phyloP scores from a whole-genome alignment of 176 grass and related monocot genomes.

The Triticum aestivum region DNA sequence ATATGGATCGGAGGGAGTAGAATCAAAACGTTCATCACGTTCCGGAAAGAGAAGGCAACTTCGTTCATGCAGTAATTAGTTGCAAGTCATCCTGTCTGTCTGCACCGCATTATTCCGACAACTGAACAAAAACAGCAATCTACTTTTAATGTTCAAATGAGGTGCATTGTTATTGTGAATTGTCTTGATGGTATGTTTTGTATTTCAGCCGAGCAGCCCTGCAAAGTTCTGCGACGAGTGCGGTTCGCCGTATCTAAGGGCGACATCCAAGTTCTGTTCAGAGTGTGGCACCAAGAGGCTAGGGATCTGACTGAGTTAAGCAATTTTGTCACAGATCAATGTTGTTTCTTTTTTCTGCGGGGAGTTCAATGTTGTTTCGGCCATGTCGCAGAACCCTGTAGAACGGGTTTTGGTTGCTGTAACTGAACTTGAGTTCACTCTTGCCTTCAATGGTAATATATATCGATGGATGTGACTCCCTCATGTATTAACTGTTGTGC shows the following conservation, averaged over 20 bases:
- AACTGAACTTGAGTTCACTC: no score
- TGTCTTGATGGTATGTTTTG: conserved; percentile 8
- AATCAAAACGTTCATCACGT: neutral
- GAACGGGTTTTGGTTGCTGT: no score
- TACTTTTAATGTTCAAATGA: neutral
- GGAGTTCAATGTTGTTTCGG: neutral
- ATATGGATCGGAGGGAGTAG: no score
- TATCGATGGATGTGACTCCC: no score
- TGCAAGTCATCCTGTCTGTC: neutral
- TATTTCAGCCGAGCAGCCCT: conserved; percentile 70
- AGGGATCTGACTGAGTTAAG: conserved; percentile 36
- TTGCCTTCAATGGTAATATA: no score
- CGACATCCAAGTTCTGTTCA: conserved; percentile 90
- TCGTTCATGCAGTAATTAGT: neutral
- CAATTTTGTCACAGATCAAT: neutral
- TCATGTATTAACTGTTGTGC: no score
- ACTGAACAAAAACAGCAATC: conserved; percentile 5
- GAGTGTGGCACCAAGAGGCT: conserved; percentile 90
- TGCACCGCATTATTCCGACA: neutral
- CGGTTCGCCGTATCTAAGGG: conserved; percentile 80
- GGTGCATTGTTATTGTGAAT: neutral
- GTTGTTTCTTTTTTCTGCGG: no score
- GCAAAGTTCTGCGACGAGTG: conserved; percentile 96
- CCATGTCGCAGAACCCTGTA: no score
- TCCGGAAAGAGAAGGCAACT: no score